Percentiles rank a stretch among this genome's conserved stretches.
Evolutionary conservation across 2,329 filamentous ascomycete genomes (phyloP).

Genomic region (Penicillium sp.): DNA sequence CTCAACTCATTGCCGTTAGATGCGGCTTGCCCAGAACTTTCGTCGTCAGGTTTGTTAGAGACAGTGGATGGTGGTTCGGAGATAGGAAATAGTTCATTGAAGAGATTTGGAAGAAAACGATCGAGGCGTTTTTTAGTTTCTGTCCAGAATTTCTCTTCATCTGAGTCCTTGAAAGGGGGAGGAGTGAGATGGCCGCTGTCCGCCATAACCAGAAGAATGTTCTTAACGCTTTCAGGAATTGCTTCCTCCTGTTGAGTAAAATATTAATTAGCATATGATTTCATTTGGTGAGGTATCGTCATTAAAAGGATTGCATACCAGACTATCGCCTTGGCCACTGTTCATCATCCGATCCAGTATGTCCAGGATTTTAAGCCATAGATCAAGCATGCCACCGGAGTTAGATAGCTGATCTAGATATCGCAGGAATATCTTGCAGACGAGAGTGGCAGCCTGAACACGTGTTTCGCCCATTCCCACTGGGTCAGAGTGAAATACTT

Average conservation of each 20-base stretch:
- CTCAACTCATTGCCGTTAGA: not conserved
- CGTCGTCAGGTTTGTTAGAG: not conserved
- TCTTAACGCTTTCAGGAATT: constrained; percentile 91
- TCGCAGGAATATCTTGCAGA: constrained; percentile 94
- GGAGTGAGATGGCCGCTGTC: constrained; percentile 79
- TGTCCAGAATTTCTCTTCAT: constrained; percentile 54
- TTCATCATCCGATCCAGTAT: constrained; percentile 97
- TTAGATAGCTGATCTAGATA: constrained; percentile 81
- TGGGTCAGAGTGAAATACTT: constrained; percentile 87
- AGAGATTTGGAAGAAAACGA: constrained; percentile 57
- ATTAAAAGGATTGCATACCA: constrained; percentile 55
- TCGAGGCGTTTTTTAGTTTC: constrained; percentile 60
- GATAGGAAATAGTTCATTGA: constrained; percentile 55
- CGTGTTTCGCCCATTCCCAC: constrained; percentile 93
- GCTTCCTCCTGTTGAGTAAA: constrained; percentile 71
- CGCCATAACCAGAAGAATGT: constrained; percentile 91
- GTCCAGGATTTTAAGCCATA: constrained; percentile 89
- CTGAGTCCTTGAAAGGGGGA: constrained; percentile 56
- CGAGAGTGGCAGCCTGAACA: constrained; percentile 81
- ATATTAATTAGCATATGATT: constrained; percentile 6
- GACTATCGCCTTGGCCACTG: constrained; percentile 82
- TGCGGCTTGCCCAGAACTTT: not conserved
- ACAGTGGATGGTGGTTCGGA: not conserved
- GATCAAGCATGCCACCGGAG: constrained; percentile 82
- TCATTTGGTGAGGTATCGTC: constrained; percentile 19